Percentiles rank a stretch among this genome's conserved stretches.
Evolutionary conservation across 805 yeast genomes (phyloP).

Genomic region (Starmerella sirachaensis): DNA sequence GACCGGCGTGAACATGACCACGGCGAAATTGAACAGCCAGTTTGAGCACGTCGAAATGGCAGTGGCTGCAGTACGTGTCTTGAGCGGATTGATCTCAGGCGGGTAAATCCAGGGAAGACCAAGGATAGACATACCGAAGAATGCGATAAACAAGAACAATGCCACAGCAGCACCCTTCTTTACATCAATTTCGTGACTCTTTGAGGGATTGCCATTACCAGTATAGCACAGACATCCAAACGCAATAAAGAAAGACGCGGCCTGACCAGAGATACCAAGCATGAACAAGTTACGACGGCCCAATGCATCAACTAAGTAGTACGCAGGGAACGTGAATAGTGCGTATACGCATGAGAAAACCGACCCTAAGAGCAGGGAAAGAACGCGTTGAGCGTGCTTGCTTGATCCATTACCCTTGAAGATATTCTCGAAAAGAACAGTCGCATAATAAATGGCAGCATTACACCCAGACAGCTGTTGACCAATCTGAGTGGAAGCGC

Average conservation of each 20-base stretch:
- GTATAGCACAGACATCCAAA: slow-evolving; percentile 35
- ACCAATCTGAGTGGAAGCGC: slow-evolving; percentile 56
- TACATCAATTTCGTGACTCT: slow-evolving; percentile 22
- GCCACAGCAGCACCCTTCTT: slow-evolving; percentile 57
- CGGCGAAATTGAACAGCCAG: slow-evolving; percentile 54
- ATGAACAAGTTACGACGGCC: slow-evolving; percentile 58
- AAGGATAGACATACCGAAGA: slow-evolving; percentile 45
- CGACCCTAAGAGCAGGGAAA: slow-evolving; percentile 23
- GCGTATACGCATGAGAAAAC: slow-evolving; percentile 58
- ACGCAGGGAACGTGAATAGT: slow-evolving; percentile 68
- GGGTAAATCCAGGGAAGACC: slow-evolving; percentile 56
- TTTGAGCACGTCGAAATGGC: slow-evolving; percentile 54
- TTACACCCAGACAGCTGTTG: slow-evolving; percentile 64
- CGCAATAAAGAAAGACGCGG: slow-evolving; percentile 28
- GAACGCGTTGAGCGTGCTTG: slow-evolving; percentile 13
- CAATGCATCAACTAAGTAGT: slow-evolving; percentile 56
- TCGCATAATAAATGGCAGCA: slow-evolving; percentile 44
- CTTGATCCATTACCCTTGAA: slow-evolving; percentile 8
- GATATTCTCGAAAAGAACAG: slow-evolving; percentile 22
- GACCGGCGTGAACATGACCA: slow-evolving; percentile 57
- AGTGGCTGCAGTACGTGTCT: slow-evolving; percentile 48
- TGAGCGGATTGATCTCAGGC: slow-evolving; percentile 50
- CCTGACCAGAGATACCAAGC: slow-evolving; percentile 42
- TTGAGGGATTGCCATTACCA: too few species aligned
- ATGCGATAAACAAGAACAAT: slow-evolving; percentile 42